Evolutionary conservation across 495 filamentous ascomycete genomes (phyloP), one percentile per base, ranked within the genome.

Genomic region (Lichenothelia convexa): DNA sequence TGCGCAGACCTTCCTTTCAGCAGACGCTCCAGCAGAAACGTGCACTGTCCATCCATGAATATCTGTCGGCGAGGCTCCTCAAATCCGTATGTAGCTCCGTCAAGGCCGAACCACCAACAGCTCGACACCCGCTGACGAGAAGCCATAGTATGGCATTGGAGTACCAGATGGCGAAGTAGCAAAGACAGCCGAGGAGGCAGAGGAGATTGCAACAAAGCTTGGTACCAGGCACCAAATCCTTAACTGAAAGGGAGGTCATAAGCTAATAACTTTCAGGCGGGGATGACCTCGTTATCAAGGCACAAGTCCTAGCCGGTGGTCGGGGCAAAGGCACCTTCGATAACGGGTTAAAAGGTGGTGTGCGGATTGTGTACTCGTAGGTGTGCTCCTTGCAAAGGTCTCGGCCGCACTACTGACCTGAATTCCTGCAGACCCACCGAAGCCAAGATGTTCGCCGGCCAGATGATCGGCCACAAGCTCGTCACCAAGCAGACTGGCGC

Each of bases 391-490:
- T 9, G 9, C 31, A 15, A 12, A 9, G 9, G 1, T 18, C 8
- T 12, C 31, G 9, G 17, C 8, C 3, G 9, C 8, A 33, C 31
- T 9, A 33, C 31, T 33, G 1, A 31, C 27, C 3, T 21, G 16
- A n/a, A 19, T 7, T 19, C 20, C 32, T 45, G 8, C 35, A 80
- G 75, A 32, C 68, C 78, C 21, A 73, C 73, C 42, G 78, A 83
- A 67, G 89, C 89, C 55, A 85, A 81, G 66, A 93, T 94, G 76
- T 93, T 97, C 53, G 86, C 89, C 51, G 75, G 80, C 43, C 85
- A 97, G 63, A 97, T 97, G 89, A 94, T 97, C 62, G 89, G 89
- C 47, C 89, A 97, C 60, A 93, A 93, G 63, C 84, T 97, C 61
- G 75, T 97, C 61, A 97, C 89, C 58, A 97, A 97, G 72, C 89